Evolutionary conservation across 1,284 basidiomycete species (phyloP).

Genomic region (Leccinum variabile): DNA sequence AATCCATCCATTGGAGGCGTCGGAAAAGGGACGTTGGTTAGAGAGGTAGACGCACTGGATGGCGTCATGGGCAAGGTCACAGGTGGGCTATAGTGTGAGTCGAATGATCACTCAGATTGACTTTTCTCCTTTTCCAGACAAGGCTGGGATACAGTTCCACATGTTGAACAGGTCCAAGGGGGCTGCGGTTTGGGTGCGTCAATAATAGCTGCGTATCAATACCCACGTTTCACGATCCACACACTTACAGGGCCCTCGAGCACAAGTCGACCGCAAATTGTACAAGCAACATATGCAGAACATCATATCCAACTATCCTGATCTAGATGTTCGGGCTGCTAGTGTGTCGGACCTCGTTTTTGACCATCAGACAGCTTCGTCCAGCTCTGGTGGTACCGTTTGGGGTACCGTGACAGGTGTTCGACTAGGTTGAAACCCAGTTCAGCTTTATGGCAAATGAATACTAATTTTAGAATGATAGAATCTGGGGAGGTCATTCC

Average conservation of each 20-base stretch:
- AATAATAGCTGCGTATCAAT: background rate
- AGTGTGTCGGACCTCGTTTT: conserved; percentile 82
- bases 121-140: conserved; percentile 50
- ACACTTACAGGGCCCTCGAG: conserved; percentile 70
- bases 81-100: conserved; percentile 44
- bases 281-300: conserved; percentile 84
- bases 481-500: conserved; percentile 75
- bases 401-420: conserved; percentile 68
- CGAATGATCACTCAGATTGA: background rate
- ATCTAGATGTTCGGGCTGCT: conserved; percentile 69
- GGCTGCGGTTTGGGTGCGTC: conserved; percentile 80
- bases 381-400: conserved; percentile 20
- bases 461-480: conserved; percentile 30
- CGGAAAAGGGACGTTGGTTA: conserved; percentile 86
- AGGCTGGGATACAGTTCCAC: conserved; percentile 85
- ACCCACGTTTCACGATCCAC: background rate
- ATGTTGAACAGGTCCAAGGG: conserved; percentile 86
- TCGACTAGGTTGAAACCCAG: conserved; percentile 54
- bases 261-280: conserved; percentile 82
- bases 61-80: conserved; percentile 77
- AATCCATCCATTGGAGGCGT: conserved; percentile 89
- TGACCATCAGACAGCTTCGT: conserved; percentile 43
- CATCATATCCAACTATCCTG: conserved; percentile 60
- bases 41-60: conserved; percentile 86
- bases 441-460: background rate